phyloP scores from a whole-genome alignment of 2,329 filamentous ascomycete genomes.

The Stagonosporopsis rhizophila region DNA sequence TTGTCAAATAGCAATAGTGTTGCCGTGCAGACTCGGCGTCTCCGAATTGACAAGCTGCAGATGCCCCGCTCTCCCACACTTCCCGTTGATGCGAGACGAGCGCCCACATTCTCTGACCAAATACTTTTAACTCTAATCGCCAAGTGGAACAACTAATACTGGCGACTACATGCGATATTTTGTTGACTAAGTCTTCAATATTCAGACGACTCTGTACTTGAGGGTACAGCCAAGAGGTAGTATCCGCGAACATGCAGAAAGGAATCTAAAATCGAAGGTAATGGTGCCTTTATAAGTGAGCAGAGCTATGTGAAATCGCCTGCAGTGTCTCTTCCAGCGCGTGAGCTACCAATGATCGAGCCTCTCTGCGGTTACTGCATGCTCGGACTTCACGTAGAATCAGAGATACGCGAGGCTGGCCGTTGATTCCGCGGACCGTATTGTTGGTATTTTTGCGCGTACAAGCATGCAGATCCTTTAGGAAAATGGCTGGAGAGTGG shows the following conservation, averaged over 20 bases:
- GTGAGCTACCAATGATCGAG: background rate
- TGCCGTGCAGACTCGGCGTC: background rate
- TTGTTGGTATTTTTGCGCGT: background rate
- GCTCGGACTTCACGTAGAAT: background rate
- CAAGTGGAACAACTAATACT: background rate
- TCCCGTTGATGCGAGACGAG: background rate
- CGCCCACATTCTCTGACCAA: background rate
- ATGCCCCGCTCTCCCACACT: background rate
- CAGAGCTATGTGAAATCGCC: background rate
- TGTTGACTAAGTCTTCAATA: background rate
- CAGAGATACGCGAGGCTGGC: background rate
- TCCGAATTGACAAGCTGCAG: background rate
- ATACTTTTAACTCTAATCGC: background rate
- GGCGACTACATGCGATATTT: background rate
- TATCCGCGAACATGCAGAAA: background rate
- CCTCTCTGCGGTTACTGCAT: background rate
- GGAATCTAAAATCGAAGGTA: background rate
- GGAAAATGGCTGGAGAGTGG: slow-evolving; percentile 1
- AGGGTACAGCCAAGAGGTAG: slow-evolving; percentile 1
- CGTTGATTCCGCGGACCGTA: background rate
- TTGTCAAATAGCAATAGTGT: background rate
- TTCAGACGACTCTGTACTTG: background rate
- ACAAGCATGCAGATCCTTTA: background rate
- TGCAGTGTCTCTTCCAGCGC: background rate
- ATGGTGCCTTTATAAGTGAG: background rate